Percentiles rank a stretch among this genome's conserved stretches.
phyloP scores from a whole-genome alignment of 768 basidiomycete genomes.

The Macrolepiota fuliginosa region DNA sequence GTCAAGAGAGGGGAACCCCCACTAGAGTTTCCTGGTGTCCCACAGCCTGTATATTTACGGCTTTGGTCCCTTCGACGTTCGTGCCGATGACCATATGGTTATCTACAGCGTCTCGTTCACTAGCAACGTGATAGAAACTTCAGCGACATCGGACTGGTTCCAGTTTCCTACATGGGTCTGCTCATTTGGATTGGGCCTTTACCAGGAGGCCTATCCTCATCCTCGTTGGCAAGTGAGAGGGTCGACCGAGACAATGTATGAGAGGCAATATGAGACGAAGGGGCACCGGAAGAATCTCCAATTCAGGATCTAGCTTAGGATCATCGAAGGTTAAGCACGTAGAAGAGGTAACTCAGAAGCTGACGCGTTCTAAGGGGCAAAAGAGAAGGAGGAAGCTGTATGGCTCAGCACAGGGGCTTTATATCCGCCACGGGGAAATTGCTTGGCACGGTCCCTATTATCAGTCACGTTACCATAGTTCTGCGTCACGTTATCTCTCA shows the following conservation, averaged over 20 bases:
- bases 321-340: slow-evolving; percentile 5
- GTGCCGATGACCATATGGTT: slow-evolving; percentile 9
- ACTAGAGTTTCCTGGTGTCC: slow-evolving; percentile 19
- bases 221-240: slow-evolving; percentile 32
- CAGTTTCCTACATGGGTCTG: slow-evolving; percentile 28
- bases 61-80: slow-evolving; percentile 13
- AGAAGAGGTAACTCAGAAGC: neutral
- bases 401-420: slow-evolving; percentile 18
- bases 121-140: slow-evolving; percentile 6
- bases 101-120: slow-evolving; percentile 8
- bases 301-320: slow-evolving; percentile 29
- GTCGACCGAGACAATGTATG: slow-evolving; percentile 31
- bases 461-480: slow-evolving; percentile 6
- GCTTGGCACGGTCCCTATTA: slow-evolving; percentile 16
- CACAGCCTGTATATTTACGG: neutral
- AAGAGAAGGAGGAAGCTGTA: slow-evolving; percentile 18
- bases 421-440: slow-evolving; percentile 2
- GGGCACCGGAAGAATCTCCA: slow-evolving; percentile 31
- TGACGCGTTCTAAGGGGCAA: neutral
- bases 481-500: neutral
- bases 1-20: neutral
- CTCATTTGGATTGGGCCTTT: slow-evolving; percentile 30
- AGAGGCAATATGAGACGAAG: slow-evolving; percentile 22
- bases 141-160: neutral
- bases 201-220: slow-evolving; percentile 45